A percentile compares a stretch with the other conserved stretches of the same genome.
phyloP scores from a whole-genome alignment of 257 asterid species.

The Catharanthus roseus region DNA sequence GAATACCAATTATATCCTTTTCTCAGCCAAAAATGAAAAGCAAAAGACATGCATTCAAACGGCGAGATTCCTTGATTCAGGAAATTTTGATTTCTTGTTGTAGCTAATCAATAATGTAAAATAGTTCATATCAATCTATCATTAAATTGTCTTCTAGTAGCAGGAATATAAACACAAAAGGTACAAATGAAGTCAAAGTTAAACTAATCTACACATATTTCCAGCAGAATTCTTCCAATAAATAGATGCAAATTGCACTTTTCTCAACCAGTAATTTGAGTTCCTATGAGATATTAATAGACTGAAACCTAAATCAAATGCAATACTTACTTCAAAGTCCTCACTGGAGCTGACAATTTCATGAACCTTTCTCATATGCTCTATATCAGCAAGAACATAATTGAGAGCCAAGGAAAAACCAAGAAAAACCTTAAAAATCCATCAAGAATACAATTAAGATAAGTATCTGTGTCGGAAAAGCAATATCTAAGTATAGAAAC shows the following conservation, averaged over 20 bases:
- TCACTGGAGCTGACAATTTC: not conserved
- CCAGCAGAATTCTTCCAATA: not conserved
- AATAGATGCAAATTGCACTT: not conserved
- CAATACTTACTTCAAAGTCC: slow-evolving; percentile 13
- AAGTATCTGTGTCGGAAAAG: not conserved
- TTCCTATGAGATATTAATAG: not conserved
- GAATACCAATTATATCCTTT: no score
- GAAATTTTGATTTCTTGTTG: not conserved
- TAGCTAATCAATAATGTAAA: not conserved
- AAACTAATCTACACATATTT: not conserved
- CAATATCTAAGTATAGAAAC: not conserved
- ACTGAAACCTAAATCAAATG: not conserved
- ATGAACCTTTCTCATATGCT: slow-evolving; percentile 7
- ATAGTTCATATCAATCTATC: not conserved
- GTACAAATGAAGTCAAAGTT: not conserved
- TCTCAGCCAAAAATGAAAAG: no score
- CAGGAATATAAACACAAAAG: not conserved
- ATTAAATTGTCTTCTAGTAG: not conserved
- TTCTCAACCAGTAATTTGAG: not conserved
- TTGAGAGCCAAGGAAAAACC: not conserved
- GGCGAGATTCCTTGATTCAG: not conserved
- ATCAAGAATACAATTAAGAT: not conserved
- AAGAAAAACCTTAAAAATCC: not conserved
- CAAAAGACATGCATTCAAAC: no score
- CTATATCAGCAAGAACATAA: slow-evolving; percentile 15